Evolutionary conservation across 768 basidiomycete species (phyloP), one percentile per base, ranked within the genome.

Genomic region (Pleurotus citrinopileatus): DNA sequence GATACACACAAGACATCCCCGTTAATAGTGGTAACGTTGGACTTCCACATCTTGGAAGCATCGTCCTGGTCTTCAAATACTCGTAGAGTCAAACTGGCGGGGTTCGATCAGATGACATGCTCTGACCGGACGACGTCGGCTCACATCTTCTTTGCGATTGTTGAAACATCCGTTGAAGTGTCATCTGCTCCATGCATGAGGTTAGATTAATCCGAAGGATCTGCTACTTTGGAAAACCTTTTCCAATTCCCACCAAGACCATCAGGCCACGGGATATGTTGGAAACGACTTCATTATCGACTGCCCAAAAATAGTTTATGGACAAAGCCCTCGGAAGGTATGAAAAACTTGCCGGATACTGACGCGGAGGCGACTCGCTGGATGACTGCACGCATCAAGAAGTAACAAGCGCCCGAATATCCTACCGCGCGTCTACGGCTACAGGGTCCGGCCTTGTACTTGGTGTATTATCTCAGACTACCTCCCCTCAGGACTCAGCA

Each of bases 1-100:
- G 94, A 94, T 13, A 95, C 93, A 61, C 95, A 98, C 3, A 98
- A 81, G 10, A 99, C 80, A 48, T 96, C 94, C 40, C 94, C 95
- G 20, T 82, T 81, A 20, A 97, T 81, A 59, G 98, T 95, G 69
- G 85, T 89, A 44, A 98, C 88, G 63, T 74, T 91, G 19, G 78
- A 71, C 70, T 91, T 95, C 96, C 96, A 98, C 81, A 88, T 86
- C 54, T 79, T 75, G 4, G 76, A 78, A 1, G 76, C 65, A 63
- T 75, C 76, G 13, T 61, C 63, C 7, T 73, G 73, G 63, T 87
- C 83, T 43, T 82, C 76, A 64, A 95, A 96, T 50, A 87, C 78
- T 46, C 88, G 81, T 53, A 95, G 74, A 22, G 80, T 73, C 3
- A 96, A 73, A 60, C 91, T 93, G 63, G 26, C 51, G 48, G n/a